These are phyloP conservation scores for Talaromyces rugulosus DNA, from an alignment of 2,329 filamentous ascomycete species.

Conservation along the genomic window DNA sequence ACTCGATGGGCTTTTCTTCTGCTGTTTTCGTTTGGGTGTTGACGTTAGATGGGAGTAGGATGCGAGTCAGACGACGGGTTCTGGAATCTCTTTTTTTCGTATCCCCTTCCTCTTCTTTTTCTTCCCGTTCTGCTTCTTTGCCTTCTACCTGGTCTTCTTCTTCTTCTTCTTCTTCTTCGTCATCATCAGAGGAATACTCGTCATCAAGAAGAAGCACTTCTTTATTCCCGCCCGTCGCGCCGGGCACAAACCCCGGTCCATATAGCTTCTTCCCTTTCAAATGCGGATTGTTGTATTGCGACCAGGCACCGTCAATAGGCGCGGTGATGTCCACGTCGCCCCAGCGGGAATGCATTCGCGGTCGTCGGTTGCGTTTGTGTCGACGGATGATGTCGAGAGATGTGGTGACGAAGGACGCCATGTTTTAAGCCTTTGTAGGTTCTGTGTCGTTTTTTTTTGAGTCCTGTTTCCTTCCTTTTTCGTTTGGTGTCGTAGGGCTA, in stretches of 20 bases:
- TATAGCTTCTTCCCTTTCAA: constrained; percentile 18
- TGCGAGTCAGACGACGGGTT: constrained; percentile 8
- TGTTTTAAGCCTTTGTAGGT: constrained; percentile 6
- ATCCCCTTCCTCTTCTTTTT: neutral
- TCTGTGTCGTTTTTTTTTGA: neutral
- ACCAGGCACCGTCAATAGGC: constrained; percentile 37
- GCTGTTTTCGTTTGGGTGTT: constrained; percentile 7
- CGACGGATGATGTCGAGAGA: constrained; percentile 30
- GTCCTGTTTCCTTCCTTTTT: neutral
- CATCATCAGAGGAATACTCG: constrained; percentile 9
- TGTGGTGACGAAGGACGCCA: constrained; percentile 26
- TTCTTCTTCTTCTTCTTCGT: neutral
- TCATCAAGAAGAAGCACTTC: constrained; percentile 9
- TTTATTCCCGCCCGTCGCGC: constrained; percentile 2
- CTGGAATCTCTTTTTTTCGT: constrained; percentile 10
- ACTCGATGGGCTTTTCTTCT: constrained; percentile 17
- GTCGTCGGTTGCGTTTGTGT: constrained; percentile 18
- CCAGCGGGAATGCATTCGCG: constrained; percentile 34
- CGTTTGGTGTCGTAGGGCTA: neutral
- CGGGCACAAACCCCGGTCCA: constrained; percentile 27
- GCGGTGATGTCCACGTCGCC: constrained; percentile 35
- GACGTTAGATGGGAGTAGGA: constrained; percentile 10
- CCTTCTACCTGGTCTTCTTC: constrained; percentile 5
- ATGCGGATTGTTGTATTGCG: constrained; percentile 28
- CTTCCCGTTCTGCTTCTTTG: neutral